A percentile compares a stretch with the other conserved stretches of the same genome.
Conservation (phyloP, 495 filamentous ascomycete species). For the Elaphomyces granulatus region DNA sequence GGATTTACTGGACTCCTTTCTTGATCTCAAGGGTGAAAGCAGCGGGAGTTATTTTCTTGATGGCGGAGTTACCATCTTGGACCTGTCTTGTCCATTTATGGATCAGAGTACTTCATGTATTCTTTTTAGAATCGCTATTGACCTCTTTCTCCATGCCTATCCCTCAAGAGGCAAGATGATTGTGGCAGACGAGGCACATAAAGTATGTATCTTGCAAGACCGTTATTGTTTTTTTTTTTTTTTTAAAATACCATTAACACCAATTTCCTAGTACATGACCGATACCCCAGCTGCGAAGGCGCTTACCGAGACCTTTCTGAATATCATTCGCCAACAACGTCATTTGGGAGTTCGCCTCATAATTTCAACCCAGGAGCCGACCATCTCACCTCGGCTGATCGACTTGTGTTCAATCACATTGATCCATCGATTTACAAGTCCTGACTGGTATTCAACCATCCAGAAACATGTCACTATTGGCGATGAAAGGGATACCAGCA, state of each 20-base stretch:
- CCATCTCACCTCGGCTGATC: conserved; percentile 50
- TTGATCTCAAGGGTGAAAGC: conserved; percentile 11
- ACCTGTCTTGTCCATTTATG: conserved; percentile 58
- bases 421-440: conserved; percentile 61
- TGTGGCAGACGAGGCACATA: conserved; percentile 47
- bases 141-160: conserved; percentile 42
- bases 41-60: conserved; percentile 18
- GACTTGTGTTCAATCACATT: conserved; percentile 58
- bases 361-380: conserved; percentile 68
- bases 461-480: conserved; percentile 43
- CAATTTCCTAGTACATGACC: conserved; percentile 34
- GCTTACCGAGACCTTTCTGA: conserved; percentile 49
- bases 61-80: conserved; percentile 53
- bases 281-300: conserved; percentile 17
- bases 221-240: neutral
- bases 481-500: conserved; percentile 2
- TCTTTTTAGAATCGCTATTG: conserved; percentile 53
- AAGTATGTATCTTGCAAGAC: too few species aligned
- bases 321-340: conserved; percentile 55
- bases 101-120: conserved; percentile 47
- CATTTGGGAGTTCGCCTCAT: conserved; percentile 52
- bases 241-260: neutral
- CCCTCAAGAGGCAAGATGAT: conserved; percentile 32
- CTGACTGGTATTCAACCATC: conserved; percentile 49
- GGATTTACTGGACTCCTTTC: conserved; percentile 30